phyloP scores from a whole-genome alignment of 1,284 basidiomycete genomes.

The Tylopilus orsonianus region DNA sequence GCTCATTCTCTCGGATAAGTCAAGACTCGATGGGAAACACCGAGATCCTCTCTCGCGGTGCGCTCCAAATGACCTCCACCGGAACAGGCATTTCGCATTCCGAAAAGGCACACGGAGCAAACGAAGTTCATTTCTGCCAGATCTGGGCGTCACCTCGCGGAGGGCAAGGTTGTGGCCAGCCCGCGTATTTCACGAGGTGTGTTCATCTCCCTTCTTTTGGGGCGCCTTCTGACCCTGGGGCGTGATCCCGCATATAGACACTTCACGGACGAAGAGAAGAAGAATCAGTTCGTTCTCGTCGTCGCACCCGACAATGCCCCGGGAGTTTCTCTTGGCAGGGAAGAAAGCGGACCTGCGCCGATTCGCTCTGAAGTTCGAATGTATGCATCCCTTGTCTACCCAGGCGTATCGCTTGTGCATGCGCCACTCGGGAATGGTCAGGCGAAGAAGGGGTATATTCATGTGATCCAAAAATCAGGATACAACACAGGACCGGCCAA shows the following conservation, averaged over 20 bases:
- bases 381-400: constrained; percentile 66
- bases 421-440: constrained; percentile 40
- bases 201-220: background rate
- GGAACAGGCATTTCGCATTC: constrained; percentile 88
- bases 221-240: background rate
- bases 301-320: constrained; percentile 66
- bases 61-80: constrained; percentile 88
- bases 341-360: constrained; percentile 72
- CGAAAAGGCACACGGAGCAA: constrained; percentile 61
- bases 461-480: constrained; percentile 74
- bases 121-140: constrained; percentile 80
- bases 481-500: constrained; percentile 57
- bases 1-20: constrained; percentile 38
- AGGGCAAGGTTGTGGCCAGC: constrained; percentile 49
- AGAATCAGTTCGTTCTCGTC: constrained; percentile 62
- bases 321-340: constrained; percentile 60
- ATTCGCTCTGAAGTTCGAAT: constrained; percentile 62
- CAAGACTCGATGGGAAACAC: constrained; percentile 88
- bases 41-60: constrained; percentile 85
- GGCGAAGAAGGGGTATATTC: constrained; percentile 58
- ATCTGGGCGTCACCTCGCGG: constrained; percentile 79
- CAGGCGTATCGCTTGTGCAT: constrained; percentile 52
- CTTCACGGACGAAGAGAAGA: constrained; percentile 82
- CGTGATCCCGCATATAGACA: constrained; percentile 40
- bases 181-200: constrained; percentile 79